Evolutionary conservation across 495 filamentous ascomycete genomes (phyloP).

Genomic region (Peziza echinospora): DNA sequence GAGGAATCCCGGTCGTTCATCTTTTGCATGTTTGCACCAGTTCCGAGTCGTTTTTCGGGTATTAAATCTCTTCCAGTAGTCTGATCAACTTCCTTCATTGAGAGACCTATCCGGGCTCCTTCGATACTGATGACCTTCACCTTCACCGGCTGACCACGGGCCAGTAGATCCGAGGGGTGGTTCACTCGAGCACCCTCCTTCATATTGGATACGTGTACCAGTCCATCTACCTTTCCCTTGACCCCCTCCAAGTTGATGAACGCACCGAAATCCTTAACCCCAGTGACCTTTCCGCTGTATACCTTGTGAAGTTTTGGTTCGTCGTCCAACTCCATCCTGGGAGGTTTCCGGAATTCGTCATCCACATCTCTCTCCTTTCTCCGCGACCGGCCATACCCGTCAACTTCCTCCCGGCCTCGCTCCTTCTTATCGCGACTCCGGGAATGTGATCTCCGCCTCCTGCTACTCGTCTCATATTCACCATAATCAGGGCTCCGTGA

Average conservation of each 20-base stretch:
- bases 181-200: conserved; percentile 71
- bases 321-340: conserved; percentile 57
- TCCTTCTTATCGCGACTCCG: conserved; percentile 2
- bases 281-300: conserved; percentile 74
- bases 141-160: conserved; percentile 63
- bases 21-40: conserved; percentile 76
- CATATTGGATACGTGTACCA: conserved; percentile 94
- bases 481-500: conserved; percentile 5
- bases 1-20: conserved; percentile 35
- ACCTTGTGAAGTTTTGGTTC: conserved; percentile 64
- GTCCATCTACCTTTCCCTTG: conserved; percentile 68
- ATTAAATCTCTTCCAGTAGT: conserved; percentile 64
- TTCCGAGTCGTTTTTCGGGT: conserved; percentile 60
- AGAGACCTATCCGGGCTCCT: conserved; percentile 56
- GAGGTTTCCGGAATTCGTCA: conserved; percentile 46
- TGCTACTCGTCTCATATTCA: conserved; percentile 12
- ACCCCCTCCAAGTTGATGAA: conserved; percentile 87
- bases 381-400: conserved; percentile 37
- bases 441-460: background rate
- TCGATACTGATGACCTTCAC: conserved; percentile 85
- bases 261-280: conserved; percentile 83
- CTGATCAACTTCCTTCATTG: conserved; percentile 96
- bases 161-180: conserved; percentile 71
- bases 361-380: conserved; percentile 31
- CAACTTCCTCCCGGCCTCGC: conserved; percentile 29